Conservation (phyloP, 768 basidiomycete genomes). For the Podaxis mareebaensis region DNA sequence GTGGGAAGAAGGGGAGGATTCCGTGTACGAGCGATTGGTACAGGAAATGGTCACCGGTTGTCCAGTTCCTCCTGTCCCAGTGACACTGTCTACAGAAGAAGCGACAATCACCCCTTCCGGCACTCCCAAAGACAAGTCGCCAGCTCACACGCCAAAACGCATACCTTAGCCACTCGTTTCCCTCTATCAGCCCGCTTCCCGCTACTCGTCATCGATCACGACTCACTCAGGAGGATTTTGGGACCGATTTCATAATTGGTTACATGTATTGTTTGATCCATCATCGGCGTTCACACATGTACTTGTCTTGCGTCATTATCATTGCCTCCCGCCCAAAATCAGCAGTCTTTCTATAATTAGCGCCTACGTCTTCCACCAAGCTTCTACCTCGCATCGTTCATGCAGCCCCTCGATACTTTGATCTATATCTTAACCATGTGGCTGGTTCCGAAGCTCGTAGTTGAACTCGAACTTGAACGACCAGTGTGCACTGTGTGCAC, state of each 20-base stretch:
- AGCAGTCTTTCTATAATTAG: neutral
- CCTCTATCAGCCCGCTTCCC: neutral
- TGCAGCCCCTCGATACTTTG: neutral
- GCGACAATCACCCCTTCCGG: neutral
- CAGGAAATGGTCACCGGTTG: constrained; percentile 1
- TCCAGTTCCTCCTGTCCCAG: neutral
- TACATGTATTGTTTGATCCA: neutral
- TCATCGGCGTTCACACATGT: neutral
- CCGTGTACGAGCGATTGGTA: constrained; percentile 16
- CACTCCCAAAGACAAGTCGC: neutral
- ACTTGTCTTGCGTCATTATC: neutral
- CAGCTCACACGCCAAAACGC: neutral
- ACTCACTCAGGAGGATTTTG: neutral
- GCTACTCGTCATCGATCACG: neutral
- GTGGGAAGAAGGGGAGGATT: constrained; percentile 15
- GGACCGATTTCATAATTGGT: neutral
- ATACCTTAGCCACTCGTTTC: neutral
- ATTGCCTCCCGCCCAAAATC: neutral
- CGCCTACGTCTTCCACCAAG: neutral
- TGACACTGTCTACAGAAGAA: neutral
- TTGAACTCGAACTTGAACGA: too few species aligned
- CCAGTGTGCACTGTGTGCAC: too few species aligned
- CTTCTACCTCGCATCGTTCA: neutral
- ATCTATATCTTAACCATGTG: neutral
- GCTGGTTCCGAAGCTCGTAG: neutral